These are phyloP conservation scores for Picea mariana DNA, from an alignment of 83 land plant genomes.

Conservation along the genomic window DNA sequence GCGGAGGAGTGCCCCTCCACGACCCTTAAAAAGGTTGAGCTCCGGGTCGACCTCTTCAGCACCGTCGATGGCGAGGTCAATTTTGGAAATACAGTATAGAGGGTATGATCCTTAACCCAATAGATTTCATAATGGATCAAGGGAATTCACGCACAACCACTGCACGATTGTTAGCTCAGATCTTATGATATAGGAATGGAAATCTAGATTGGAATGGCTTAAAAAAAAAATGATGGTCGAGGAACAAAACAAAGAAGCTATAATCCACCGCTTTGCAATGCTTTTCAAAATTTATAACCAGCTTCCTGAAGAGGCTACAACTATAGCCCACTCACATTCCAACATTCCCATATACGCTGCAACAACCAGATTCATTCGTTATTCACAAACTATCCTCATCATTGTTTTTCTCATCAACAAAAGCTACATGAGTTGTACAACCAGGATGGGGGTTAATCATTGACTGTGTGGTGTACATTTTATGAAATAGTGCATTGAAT, in stretches of 20 bases:
- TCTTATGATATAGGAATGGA: too few species aligned
- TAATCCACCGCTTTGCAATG: slow-evolving; percentile 23
- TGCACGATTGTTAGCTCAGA: too few species aligned
- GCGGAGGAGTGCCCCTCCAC: slow-evolving; percentile 84
- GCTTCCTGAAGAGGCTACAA: slow-evolving; percentile 25
- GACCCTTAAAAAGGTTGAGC: slow-evolving; percentile 68
- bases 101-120: too few species aligned
- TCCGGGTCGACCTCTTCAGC: slow-evolving; percentile 22
- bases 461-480: neutral
- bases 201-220: too few species aligned
- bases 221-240: too few species aligned
- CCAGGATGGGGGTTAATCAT: neutral
- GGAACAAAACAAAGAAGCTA: neutral
- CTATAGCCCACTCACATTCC: slow-evolving; percentile 54
- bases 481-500: neutral
- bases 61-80: slow-evolving; percentile 85
- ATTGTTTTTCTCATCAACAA: neutral
- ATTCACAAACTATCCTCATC: neutral
- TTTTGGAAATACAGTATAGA: slow-evolving; percentile 16
- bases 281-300: neutral
- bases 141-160: too few species aligned
- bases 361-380: neutral
- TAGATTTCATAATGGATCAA: too few species aligned
- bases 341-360: slow-evolving; percentile 61
- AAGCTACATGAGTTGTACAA: neutral